Evolutionary conservation across 73 alveolate species (phyloP).

Genomic region (Blepharisma stoltei): DNA sequence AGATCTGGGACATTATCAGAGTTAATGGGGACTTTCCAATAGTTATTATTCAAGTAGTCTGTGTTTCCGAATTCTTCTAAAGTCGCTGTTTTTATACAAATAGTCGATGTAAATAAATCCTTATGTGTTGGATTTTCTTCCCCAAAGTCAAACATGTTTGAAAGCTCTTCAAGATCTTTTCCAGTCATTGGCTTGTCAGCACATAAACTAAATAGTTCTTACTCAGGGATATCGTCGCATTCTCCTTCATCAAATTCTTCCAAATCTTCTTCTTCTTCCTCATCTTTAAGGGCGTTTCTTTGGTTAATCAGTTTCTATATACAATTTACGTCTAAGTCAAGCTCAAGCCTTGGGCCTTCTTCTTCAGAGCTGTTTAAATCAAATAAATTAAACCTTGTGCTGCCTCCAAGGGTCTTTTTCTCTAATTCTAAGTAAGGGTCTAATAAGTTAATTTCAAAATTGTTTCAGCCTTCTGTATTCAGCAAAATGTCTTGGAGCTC

Average conservation of each 20-base stretch:
- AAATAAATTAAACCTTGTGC: neutral
- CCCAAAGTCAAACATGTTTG: constrained; percentile 1
- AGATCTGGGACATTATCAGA: neutral
- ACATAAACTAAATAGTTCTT: neutral
- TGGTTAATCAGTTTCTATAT: too few species aligned
- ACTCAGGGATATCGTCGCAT: constrained; percentile 10
- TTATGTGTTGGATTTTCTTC: constrained; percentile 20
- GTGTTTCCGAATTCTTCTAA: constrained; percentile 5
- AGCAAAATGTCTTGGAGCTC: too few species aligned
- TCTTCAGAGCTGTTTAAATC: constrained; percentile 1
- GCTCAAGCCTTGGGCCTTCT: neutral
- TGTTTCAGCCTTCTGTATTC: neutral
- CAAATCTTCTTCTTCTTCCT: too few species aligned
- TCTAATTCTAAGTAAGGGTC: neutral
- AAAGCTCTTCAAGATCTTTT: constrained; percentile 24
- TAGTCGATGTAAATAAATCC: constrained; percentile 6
- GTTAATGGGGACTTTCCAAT: constrained; percentile 16
- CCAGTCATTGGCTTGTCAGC: constrained; percentile 9
- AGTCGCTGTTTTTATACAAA: neutral
- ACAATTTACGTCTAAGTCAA: too few species aligned
- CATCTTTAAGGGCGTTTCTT: too few species aligned
- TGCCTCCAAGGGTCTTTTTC: constrained; percentile 4
- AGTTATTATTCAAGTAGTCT: constrained; percentile 13
- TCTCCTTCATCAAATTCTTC: neutral
- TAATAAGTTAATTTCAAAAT: neutral